Percentiles rank a stretch among this genome's conserved stretches.
Conservation (phyloP, 768 basidiomycete genomes). For the Leucogyrophana mollusca region DNA sequence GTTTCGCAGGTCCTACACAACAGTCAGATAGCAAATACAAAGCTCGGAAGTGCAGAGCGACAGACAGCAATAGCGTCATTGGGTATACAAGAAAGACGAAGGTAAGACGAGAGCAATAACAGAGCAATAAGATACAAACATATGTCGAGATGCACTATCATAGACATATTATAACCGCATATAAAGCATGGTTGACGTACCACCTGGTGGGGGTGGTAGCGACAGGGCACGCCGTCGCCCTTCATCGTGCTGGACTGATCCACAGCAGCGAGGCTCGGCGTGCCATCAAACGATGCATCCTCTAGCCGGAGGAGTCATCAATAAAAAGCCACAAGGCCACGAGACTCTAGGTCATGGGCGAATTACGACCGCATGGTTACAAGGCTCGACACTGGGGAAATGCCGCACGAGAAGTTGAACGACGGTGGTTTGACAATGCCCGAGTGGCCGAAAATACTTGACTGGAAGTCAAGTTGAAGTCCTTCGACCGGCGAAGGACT, state of each 20-base stretch:
- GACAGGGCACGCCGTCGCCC: background rate
- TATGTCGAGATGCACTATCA: slow-evolving; percentile 1
- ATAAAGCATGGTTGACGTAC: background rate
- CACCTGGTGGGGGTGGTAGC: background rate
- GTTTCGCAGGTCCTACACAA: no score
- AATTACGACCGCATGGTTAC: background rate
- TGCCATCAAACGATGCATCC: background rate
- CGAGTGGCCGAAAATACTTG: background rate
- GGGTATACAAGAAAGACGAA: background rate
- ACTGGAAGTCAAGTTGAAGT: slow-evolving; percentile 5
- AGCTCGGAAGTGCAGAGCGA: background rate
- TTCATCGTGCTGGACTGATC: slow-evolving; percentile 2
- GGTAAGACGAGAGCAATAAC: slow-evolving; percentile 2
- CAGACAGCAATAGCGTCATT: background rate
- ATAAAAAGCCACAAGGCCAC: background rate
- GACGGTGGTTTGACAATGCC: background rate
- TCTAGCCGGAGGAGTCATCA: background rate
- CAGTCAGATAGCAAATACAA: no score
- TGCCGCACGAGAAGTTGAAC: background rate
- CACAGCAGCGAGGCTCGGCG: slow-evolving; percentile 6
- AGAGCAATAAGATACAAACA: slow-evolving; percentile 2
- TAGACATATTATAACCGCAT: background rate
- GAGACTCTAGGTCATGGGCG: background rate
- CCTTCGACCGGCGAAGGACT: slow-evolving; percentile 1
- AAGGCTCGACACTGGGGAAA: background rate